Percentiles rank a stretch among this genome's conserved stretches.
These are phyloP conservation scores for Phaffomyces thermotolerans DNA, from an alignment of 805 yeast species.

Conservation along the genomic window DNA sequence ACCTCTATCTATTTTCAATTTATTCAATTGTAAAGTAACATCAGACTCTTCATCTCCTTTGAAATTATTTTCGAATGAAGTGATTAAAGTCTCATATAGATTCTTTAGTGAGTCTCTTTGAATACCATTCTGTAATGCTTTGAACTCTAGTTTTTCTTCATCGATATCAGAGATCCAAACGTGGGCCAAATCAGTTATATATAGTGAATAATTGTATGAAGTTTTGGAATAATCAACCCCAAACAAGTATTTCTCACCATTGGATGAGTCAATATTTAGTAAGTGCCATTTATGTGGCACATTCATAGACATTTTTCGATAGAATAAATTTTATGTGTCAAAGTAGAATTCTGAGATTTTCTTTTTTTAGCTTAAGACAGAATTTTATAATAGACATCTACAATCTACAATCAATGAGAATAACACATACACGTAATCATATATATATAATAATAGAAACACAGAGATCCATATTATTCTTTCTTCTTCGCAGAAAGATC, in stretches of 20 bases:
- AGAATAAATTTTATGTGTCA: background rate
- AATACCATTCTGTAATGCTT: slow-evolving; percentile 14
- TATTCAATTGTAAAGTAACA: slow-evolving; percentile 5
- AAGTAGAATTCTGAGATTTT: background rate
- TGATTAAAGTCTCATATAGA: slow-evolving; percentile 10
- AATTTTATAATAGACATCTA: too few species aligned
- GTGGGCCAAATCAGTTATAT: slow-evolving; percentile 18
- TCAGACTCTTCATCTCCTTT: slow-evolving; percentile 3
- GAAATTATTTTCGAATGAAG: slow-evolving; percentile 13
- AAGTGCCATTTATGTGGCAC: slow-evolving; percentile 20
- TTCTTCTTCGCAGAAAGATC: slow-evolving; percentile 22
- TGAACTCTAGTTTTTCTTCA: slow-evolving; percentile 8
- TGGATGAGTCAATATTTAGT: slow-evolving; percentile 5
- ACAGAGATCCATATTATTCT: slow-evolving; percentile 1
- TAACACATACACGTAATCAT: too few species aligned
- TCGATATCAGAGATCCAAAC: slow-evolving; percentile 21
- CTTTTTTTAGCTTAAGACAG: background rate
- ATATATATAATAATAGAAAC: background rate
- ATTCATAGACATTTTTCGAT: slow-evolving; percentile 6
- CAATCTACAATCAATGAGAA: too few species aligned
- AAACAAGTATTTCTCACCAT: slow-evolving; percentile 10
- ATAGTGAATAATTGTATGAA: slow-evolving; percentile 9
- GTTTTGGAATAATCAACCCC: slow-evolving; percentile 15
- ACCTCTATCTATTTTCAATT: slow-evolving; percentile 12
- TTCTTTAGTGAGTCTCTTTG: slow-evolving; percentile 7